A percentile compares a stretch with the other conserved stretches of the same genome.
These are phyloP conservation scores for Cadophora luteo-olivacea DNA, from an alignment of 2,329 filamentous ascomycete genomes.

Conservation along the genomic window DNA sequence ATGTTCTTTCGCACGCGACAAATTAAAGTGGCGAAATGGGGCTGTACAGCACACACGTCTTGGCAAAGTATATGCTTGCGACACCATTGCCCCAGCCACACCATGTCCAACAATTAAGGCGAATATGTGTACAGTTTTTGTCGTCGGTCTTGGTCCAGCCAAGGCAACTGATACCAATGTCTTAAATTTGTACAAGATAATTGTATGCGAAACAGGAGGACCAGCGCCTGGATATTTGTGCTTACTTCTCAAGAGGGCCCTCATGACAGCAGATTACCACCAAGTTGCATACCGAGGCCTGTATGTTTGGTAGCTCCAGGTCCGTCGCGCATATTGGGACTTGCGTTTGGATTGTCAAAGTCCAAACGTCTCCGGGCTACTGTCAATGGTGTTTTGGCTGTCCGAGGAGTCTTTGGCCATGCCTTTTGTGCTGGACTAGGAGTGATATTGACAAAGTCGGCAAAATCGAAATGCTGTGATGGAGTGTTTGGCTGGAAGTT, in stretches of 20 bases:
- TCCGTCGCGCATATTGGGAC: conserved; percentile 30
- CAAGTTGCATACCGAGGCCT: conserved; percentile 69
- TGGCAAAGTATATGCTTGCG: conserved; percentile 13
- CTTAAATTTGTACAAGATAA: conserved; percentile 5
- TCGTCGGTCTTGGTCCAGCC: conserved; percentile 1
- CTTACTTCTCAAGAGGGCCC: not conserved
- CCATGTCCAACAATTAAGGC: not conserved
- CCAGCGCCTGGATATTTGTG: not conserved
- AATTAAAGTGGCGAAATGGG: conserved; percentile 13
- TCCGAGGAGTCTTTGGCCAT: conserved; percentile 58
- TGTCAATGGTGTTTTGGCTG: conserved; percentile 40
- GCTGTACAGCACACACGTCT: conserved; percentile 14
- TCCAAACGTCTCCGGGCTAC: conserved; percentile 40
- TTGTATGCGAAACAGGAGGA: not conserved
- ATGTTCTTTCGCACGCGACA: not conserved
- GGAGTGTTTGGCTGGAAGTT: conserved; percentile 77
- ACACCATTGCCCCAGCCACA: conserved; percentile 15
- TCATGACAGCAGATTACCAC: conserved; percentile 65
- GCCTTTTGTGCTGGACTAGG: conserved; percentile 90
- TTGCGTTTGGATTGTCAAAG: conserved; percentile 40
- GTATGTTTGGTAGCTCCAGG: conserved; percentile 49
- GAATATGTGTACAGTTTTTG: not conserved
- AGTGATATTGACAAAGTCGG: conserved; percentile 97
- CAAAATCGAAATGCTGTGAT: conserved; percentile 85
- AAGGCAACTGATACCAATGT: not conserved